Conservation (phyloP, 805 yeast species). For the Ogataea allantospora region DNA sequence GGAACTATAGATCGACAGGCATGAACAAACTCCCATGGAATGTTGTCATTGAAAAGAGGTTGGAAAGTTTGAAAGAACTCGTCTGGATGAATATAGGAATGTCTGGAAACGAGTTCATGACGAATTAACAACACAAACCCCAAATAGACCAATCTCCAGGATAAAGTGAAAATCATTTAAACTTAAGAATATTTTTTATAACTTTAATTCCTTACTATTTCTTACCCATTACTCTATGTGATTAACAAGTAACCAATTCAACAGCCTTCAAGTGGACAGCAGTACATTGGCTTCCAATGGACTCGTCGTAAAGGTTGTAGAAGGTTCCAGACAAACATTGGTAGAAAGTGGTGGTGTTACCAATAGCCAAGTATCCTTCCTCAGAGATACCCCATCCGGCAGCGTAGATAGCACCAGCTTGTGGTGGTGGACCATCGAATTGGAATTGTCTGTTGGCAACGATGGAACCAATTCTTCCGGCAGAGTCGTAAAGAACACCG, state of each 20-base stretch:
- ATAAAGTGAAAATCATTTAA: not conserved
- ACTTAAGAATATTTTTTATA: not conserved
- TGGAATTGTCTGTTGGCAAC: constrained; percentile 65
- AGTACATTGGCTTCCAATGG: constrained; percentile 45
- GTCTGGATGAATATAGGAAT: constrained; percentile 95
- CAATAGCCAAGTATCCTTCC: constrained; percentile 50
- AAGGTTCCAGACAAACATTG: constrained; percentile 56
- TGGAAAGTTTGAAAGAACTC: constrained; percentile 94
- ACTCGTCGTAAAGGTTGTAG: constrained; percentile 56
- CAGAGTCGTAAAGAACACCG: constrained; percentile 44
- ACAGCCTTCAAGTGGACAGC: constrained; percentile 44
- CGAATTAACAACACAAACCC: constrained; percentile 44
- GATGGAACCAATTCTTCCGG: constrained; percentile 56
- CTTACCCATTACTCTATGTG: constrained; percentile 3
- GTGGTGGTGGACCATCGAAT: constrained; percentile 66
- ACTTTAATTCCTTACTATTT: not conserved
- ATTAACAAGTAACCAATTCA: constrained; percentile 38
- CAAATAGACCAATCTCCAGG: constrained; percentile 50
- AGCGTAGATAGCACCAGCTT: constrained; percentile 55
- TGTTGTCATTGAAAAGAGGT: constrained; percentile 51
- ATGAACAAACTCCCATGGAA: constrained; percentile 83
- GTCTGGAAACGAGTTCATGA: constrained; percentile 57
- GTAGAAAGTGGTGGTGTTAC: constrained; percentile 46
- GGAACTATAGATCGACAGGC: constrained; percentile 69
- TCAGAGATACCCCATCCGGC: constrained; percentile 48